A percentile compares a stretch with the other conserved stretches of the same genome.
Evolutionary conservation across 257 asterid species (phyloP).

Genomic region (Voacanga thouarsii): DNA sequence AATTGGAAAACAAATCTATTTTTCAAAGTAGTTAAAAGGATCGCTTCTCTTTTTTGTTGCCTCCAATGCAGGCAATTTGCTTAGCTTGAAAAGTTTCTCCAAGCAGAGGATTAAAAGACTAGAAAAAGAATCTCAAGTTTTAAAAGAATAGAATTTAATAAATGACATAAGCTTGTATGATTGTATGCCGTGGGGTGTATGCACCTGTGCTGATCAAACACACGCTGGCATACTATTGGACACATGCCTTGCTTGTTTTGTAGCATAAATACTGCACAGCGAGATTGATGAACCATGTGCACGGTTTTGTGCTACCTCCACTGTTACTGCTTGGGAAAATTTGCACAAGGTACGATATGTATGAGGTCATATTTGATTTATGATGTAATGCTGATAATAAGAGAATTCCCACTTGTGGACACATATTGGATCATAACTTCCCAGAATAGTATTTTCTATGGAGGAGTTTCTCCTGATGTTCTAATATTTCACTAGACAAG

Average conservation of each 20-base stretch:
- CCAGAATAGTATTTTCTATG: slow-evolving; percentile 72
- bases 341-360: slow-evolving; percentile 66
- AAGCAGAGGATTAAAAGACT: slow-evolving; percentile 69
- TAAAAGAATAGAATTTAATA: slow-evolving; percentile 70
- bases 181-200: slow-evolving; percentile 72
- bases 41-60: not conserved
- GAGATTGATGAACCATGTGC: slow-evolving; percentile 78
- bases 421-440: slow-evolving; percentile 17
- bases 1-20: not conserved
- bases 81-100: slow-evolving; percentile 84
- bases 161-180: slow-evolving; percentile 42
- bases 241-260: slow-evolving; percentile 62
- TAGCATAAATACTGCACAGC: slow-evolving; percentile 54
- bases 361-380: slow-evolving; percentile 16
- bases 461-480: slow-evolving; percentile 85
- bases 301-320: slow-evolving; percentile 78
- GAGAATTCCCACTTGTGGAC: not conserved
- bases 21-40: not conserved
- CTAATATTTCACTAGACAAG: slow-evolving; percentile 71
- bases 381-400: not conserved
- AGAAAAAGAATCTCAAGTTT: slow-evolving; percentile 66
- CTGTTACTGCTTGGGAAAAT: slow-evolving; percentile 69
- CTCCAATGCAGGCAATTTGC: slow-evolving; percentile 56
- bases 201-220: slow-evolving; percentile 72
- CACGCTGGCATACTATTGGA: slow-evolving; percentile 78